A percentile compares a stretch with the other conserved stretches of the same genome.
These are phyloP conservation scores for Terfezia claveryi DNA, from an alignment of 495 filamentous ascomycete genomes.

Conservation along the genomic window DNA sequence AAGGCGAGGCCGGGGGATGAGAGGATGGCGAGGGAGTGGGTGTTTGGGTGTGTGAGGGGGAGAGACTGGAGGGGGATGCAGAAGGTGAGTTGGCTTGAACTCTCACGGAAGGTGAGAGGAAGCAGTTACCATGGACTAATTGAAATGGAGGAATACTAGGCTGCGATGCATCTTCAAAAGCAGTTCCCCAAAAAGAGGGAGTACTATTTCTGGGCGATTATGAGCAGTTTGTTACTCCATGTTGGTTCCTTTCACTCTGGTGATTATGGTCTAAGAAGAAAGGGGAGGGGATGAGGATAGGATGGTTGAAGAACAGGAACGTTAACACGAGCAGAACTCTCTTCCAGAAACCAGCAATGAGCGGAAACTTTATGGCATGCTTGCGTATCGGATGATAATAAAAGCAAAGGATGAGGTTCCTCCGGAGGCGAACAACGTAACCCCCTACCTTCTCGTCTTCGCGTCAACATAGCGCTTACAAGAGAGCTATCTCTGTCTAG, in stretches of 20 bases:
- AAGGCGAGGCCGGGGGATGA: conserved; percentile 30
- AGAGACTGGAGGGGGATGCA: conserved; percentile 36
- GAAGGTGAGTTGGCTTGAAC: conserved; percentile 18
- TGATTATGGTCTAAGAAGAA: neutral
- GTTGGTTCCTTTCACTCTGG: conserved; percentile 6
- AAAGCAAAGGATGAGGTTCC: conserved; percentile 34
- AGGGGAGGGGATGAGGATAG: neutral
- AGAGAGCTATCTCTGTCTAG: neutral
- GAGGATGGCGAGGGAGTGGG: conserved; percentile 33
- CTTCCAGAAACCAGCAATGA: conserved; percentile 26
- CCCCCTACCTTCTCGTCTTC: neutral
- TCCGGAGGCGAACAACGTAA: conserved; percentile 13
- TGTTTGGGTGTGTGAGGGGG: conserved; percentile 26
- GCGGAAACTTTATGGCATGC: conserved; percentile 31
- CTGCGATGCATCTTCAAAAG: conserved; percentile 37
- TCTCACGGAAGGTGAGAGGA: conserved; percentile 24
- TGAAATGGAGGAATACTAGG: conserved; percentile 31
- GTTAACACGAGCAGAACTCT: conserved; percentile 15
- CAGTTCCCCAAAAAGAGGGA: conserved; percentile 33
- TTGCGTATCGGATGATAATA: conserved; percentile 37
- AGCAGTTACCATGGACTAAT: conserved; percentile 27
- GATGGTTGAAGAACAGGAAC: too few species aligned
- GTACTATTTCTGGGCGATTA: conserved; percentile 38
- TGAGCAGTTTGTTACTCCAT: conserved; percentile 26
- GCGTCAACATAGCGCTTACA: too few species aligned